phyloP scores from a whole-genome alignment of 2,329 filamentous ascomycete species.

The Talaromyces sp. region DNA sequence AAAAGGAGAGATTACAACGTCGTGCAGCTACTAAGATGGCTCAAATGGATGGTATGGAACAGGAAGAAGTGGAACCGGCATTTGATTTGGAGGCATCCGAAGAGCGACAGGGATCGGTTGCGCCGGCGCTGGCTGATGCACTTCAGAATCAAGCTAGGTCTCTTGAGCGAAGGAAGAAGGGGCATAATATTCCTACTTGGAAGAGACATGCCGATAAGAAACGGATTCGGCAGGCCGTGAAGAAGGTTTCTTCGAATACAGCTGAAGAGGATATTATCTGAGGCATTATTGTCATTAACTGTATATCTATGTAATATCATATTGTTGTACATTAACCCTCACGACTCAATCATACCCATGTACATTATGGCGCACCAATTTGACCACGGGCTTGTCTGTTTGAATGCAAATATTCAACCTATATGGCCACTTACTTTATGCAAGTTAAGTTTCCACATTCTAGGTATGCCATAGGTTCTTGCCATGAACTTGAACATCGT shows the following conservation, averaged over 20 bases:
- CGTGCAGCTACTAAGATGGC: constrained; percentile 27
- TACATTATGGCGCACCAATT: background rate
- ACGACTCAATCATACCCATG: background rate
- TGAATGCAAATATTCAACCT: background rate
- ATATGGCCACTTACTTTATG: no score
- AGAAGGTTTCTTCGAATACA: constrained; percentile 18
- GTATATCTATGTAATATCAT: background rate
- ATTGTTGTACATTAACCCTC: background rate
- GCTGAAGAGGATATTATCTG: background rate
- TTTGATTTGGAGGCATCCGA: background rate
- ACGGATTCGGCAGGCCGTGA: constrained; percentile 37
- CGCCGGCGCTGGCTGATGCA: constrained; percentile 8
- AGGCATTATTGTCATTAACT: background rate
- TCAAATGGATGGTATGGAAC: constrained; percentile 15
- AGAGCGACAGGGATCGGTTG: background rate
- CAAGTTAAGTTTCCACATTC: no score
- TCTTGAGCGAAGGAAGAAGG: constrained; percentile 27
- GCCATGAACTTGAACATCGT: background rate
- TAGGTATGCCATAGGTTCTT: background rate
- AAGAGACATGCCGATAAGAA: constrained; percentile 43
- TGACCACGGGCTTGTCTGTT: background rate
- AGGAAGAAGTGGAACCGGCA: constrained; percentile 15
- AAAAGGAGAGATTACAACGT: constrained; percentile 38
- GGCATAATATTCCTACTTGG: constrained; percentile 35
- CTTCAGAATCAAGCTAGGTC: constrained; percentile 16